Evolutionary conservation across 148 eudicot genomes (phyloP).

Genomic region (Rhododendron ferrugineum): DNA sequence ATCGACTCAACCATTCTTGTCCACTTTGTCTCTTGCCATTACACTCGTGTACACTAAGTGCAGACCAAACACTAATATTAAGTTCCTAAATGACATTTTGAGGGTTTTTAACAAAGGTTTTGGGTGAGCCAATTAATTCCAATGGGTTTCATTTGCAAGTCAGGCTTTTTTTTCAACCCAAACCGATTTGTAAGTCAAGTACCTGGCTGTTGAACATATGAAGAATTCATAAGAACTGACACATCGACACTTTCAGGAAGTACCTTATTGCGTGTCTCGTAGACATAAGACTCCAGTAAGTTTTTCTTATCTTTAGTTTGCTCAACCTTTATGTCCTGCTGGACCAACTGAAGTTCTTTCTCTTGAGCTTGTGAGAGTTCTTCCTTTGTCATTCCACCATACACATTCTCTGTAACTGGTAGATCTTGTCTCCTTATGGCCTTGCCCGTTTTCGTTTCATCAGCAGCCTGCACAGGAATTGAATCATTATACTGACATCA

Average conservation of each 20-base stretch:
- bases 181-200: background rate
- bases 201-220: background rate
- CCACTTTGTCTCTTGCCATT: background rate
- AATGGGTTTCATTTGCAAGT: background rate
- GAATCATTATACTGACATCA: background rate
- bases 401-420: slow-evolving; percentile 35
- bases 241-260: background rate
- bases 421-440: slow-evolving; percentile 35
- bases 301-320: slow-evolving; percentile 92
- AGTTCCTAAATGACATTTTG: background rate
- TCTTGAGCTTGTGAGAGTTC: slow-evolving; percentile 62
- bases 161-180: background rate
- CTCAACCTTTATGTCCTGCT: slow-evolving; percentile 73
- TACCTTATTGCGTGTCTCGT: slow-evolving; percentile 95
- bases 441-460: slow-evolving; percentile 26
- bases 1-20: background rate
- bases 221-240: background rate
- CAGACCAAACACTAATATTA: background rate
- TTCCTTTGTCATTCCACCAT: slow-evolving; percentile 42
- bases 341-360: slow-evolving; percentile 52
- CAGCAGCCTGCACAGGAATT: slow-evolving; percentile 27
- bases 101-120: background rate
- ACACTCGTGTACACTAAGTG: background rate
- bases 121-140: background rate
- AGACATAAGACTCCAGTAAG: slow-evolving; percentile 79